Evolutionary conservation across 169 alveolate genomes (phyloP).

Genomic region (Eimeria sp.): DNA sequence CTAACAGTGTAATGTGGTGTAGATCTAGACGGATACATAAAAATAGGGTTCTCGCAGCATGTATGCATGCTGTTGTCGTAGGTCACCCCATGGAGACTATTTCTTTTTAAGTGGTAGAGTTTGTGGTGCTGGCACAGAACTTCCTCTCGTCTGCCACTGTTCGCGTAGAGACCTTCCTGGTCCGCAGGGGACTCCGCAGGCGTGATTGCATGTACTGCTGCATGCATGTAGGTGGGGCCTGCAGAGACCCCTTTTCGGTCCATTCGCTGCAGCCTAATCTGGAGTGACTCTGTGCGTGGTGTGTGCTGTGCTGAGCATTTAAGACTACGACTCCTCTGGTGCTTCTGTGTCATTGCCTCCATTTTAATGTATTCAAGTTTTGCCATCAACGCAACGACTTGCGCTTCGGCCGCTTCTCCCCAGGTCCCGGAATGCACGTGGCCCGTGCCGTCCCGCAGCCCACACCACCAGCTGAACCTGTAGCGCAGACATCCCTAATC

Average conservation of each 20-base stretch:
- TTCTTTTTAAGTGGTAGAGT: too few relatives aligned
- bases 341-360: background rate
- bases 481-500: background rate
- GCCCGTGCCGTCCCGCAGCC: background rate
- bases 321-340: background rate
- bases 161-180: too few relatives aligned
- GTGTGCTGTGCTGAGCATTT: too few relatives aligned
- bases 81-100: background rate
- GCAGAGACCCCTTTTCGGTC: background rate
- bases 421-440: background rate
- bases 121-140: too few relatives aligned
- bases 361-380: background rate
- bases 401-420: background rate
- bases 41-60: background rate
- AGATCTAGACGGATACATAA: background rate
- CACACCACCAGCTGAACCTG: slow-evolving; percentile 13
- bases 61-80: background rate
- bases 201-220: slow-evolving; percentile 1
- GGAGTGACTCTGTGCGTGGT: too few relatives aligned
- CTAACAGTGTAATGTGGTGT: background rate
- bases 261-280: background rate
- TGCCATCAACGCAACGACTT: background rate
- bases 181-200: background rate
- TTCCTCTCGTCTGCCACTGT: too few relatives aligned
- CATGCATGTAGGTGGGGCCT: background rate